Base-by-base conservation (phyloP, 2,329 filamentous ascomycete genomes). In the Diaporthe amygdali region DNA sequence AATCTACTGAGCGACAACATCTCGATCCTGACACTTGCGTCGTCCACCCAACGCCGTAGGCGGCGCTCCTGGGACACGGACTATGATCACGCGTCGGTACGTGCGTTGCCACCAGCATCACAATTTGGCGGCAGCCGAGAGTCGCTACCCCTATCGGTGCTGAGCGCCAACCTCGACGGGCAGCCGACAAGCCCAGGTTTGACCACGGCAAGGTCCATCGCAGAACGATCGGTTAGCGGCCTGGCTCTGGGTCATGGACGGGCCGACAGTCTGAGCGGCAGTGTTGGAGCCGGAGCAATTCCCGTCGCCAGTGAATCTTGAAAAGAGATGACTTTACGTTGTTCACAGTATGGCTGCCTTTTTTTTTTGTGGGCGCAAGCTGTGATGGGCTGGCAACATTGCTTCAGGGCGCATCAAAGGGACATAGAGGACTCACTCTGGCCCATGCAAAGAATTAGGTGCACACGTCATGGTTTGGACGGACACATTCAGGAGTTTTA, bases 1-100 rank as follows among this genome's bases (percentile, higher is more conserved):
- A 94, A 94, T 76, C 87, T 96, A 7, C 84, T 96, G 41, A 94
- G 93, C 1, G 94, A 97, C 80, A 94, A 97, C 78, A 94, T 94
- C 27, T 96, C 93, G 32, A 95, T 97, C 75, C 83, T 97, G 72
- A 97, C 94, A 0, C 86, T 97, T 17, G 94, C 94, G 2, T 96
- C 93, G 5, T 95, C 93, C 0, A 94, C 92, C 74, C 94, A 96
- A 82, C 90, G 92, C 46, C 89, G 91, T 34, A 91, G 94, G 44
- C 89, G 94, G 61, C 89, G 93, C 72, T 95, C 93, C 37, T 91
- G 96, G 81, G 94, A 96, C 80, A 96, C 94, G 0, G 93, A 96
- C 79, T 72, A 67, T 34, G 71, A 72, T 44, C 71, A 72, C 15
- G 94, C 94, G 6, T 96, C 93, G 0, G 93, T 96, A 47, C 92